These are phyloP conservation scores for Solanum virginianum DNA, from an alignment of 257 asterid genomes.

Conservation along the genomic window DNA sequence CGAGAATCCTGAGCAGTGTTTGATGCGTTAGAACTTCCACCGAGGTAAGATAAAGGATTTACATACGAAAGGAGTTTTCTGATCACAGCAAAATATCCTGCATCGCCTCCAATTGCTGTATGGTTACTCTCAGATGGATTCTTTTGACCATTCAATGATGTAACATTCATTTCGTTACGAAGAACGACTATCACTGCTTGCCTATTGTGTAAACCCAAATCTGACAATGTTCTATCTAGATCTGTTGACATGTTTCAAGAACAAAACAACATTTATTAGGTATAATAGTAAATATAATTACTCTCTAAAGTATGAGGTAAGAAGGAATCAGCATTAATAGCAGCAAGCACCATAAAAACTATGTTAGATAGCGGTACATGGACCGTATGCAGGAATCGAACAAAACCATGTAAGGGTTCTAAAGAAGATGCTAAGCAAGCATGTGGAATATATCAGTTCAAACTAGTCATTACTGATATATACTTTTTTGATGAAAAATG, in stretches of 20 bases:
- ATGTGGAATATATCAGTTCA: neutral
- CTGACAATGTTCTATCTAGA: constrained; percentile 46
- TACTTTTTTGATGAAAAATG: neutral
- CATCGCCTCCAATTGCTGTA: constrained; percentile 34
- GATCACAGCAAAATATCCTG: constrained; percentile 64
- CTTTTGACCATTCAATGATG: constrained; percentile 16
- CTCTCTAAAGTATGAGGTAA: neutral
- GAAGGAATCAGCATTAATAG: neutral
- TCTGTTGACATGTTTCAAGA: constrained; percentile 29
- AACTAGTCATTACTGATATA: neutral
- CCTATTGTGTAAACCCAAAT: constrained; percentile 60
- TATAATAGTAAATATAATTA: neutral
- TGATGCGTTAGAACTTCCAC: constrained; percentile 29
- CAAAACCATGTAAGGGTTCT: neutral
- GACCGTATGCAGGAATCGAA: neutral
- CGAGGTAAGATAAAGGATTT: constrained; percentile 67
- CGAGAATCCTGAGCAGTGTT: constrained; percentile 36
- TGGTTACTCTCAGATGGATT: constrained; percentile 16
- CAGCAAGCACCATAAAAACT: neutral
- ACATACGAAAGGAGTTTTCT: constrained; percentile 55
- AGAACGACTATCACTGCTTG: constrained; percentile 72
- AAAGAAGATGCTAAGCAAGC: neutral
- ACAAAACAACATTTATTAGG: neutral
- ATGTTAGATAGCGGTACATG: neutral
- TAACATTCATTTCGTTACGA: constrained; percentile 19